Base-by-base conservation (phyloP, 2,329 filamentous ascomycete genomes). In the Fusarium anguioides region DNA sequence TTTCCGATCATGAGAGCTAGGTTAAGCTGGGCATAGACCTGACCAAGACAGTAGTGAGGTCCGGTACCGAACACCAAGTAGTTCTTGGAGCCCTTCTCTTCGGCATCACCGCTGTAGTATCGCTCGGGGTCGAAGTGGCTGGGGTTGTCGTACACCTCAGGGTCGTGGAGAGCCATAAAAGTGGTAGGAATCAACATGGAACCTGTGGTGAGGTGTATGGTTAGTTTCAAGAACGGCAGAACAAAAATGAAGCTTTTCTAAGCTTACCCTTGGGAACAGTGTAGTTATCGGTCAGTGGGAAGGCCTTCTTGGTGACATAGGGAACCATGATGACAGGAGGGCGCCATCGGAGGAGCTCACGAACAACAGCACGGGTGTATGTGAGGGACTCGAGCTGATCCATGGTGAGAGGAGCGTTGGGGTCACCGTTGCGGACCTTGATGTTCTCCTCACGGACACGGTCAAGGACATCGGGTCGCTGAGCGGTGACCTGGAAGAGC, bases 291-390 rank as follows among this genome's bases (percentile, higher is more conserved):
- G 91, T 93, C 72, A 99, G 91, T 48, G 94, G 94, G 86, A 98
- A 99, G 55, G 92, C 83, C 84, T 97, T 97, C 90, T 98, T 98
- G 69, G 90, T 93, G 64, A 94, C 79, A 80, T 98, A 98, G 31
- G 96, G 96, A 48, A 97, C 93, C 93, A 99, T 97, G 79, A 97
- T 87, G 74, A 99, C 96, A 56, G 96, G 96, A 68, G 96, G 96
- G 56, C 95, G 92, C 84, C 96, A 98, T 76, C 96, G 92, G 68
- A 97, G 87, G 59, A 93, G 90, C 82, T 97, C 94, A 73, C 92
- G 93, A 69, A 98, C 92, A 40, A 97, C 93, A 37, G 94, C 95
- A 60, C 93, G 91, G 40, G 96, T 98, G 80, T 96, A 97, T 15
- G 88, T 87, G 85, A 97, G 88, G 50, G 91, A 89, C 76, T 98